A percentile compares a stretch with the other conserved stretches of the same genome.
These are phyloP conservation scores for Penicillium cosmopolitanum DNA, from an alignment of 495 filamentous ascomycete genomes.

Conservation along the genomic window DNA sequence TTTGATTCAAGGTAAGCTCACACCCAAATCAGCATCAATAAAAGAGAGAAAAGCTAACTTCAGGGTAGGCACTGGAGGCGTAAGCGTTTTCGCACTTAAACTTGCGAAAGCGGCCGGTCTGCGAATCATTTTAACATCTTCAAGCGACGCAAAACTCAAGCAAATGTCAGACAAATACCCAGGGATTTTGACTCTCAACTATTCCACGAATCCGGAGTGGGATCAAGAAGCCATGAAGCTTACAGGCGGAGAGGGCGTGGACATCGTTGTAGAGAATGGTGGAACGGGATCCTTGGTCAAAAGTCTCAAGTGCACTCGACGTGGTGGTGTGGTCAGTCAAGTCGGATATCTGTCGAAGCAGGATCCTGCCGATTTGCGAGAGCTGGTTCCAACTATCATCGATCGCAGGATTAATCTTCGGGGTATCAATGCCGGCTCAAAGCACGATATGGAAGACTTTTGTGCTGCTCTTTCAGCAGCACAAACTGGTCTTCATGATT, in stretches of 20 bases:
- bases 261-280: constrained; percentile 45
- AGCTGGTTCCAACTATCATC: constrained; percentile 37
- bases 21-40: neutral
- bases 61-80: constrained; percentile 38
- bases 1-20: constrained; percentile 38
- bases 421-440: constrained; percentile 45
- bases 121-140: constrained; percentile 39
- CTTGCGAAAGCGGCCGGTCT: constrained; percentile 37
- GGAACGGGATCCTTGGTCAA: constrained; percentile 36
- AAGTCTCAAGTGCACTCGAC: constrained; percentile 38
- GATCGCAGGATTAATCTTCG: constrained; percentile 38
- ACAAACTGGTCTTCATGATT: constrained; percentile 30
- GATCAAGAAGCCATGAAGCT: constrained; percentile 36
- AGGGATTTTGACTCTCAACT: constrained; percentile 38
- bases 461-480: constrained; percentile 30
- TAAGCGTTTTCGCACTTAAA: constrained; percentile 40
- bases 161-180: constrained; percentile 23
- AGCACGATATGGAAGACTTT: constrained; percentile 40
- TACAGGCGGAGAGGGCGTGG: constrained; percentile 41
- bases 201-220: constrained; percentile 35
- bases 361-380: constrained; percentile 25
- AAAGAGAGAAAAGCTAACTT: neutral
- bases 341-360: constrained; percentile 45
- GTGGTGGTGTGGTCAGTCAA: constrained; percentile 42
- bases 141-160: constrained; percentile 38